A percentile compares a stretch with the other conserved stretches of the same genome.
Evolutionary conservation across 140 eudicot species (phyloP).

Genomic region (Oenanthe javanica): DNA sequence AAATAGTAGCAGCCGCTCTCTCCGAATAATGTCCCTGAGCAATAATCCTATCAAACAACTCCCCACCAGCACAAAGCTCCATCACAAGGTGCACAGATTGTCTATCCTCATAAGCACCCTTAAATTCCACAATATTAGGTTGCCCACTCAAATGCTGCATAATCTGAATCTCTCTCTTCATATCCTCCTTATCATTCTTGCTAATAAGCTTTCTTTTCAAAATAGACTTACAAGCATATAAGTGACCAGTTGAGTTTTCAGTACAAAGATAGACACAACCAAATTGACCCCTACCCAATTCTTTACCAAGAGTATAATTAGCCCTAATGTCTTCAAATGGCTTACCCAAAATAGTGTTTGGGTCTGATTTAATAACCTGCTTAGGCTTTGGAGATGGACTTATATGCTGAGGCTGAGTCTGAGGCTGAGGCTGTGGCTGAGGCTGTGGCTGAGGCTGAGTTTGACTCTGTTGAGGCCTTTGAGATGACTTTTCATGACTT

Average conservation of each 20-base stretch:
- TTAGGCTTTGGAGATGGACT: conserved; percentile 30
- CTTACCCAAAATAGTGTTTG: conserved; percentile 66
- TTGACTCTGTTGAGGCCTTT: conserved; percentile 15
- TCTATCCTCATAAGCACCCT: conserved; percentile 80
- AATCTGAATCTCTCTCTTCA: conserved; percentile 81
- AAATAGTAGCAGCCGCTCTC: conserved; percentile 65
- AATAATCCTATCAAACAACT: conserved; percentile 83
- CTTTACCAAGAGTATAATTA: conserved; percentile 59
- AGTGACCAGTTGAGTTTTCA: conserved; percentile 56
- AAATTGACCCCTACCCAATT: conserved; percentile 91
- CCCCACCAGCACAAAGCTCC: conserved; percentile 96
- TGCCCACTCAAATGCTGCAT: conserved; percentile 97
- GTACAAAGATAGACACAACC: conserved; percentile 80
- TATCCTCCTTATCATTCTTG: conserved; percentile 76
- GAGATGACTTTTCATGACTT: conserved; percentile 34
- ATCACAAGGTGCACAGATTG: conserved; percentile 80
- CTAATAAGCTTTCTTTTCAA: conserved; percentile 69
- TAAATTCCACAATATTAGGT: conserved; percentile 75
- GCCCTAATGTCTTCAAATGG: conserved; percentile 66
- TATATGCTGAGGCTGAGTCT: conserved; percentile 19
- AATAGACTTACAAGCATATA: conserved; percentile 86
- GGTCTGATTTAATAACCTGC: conserved; percentile 28
- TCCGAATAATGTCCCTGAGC: conserved; percentile 85
- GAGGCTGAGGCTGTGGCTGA: neutral
- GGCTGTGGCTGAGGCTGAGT: conserved; percentile 20